These are phyloP conservation scores for Xylona heveae DNA, from an alignment of 495 filamentous ascomycete genomes.

Conservation along the genomic window DNA sequence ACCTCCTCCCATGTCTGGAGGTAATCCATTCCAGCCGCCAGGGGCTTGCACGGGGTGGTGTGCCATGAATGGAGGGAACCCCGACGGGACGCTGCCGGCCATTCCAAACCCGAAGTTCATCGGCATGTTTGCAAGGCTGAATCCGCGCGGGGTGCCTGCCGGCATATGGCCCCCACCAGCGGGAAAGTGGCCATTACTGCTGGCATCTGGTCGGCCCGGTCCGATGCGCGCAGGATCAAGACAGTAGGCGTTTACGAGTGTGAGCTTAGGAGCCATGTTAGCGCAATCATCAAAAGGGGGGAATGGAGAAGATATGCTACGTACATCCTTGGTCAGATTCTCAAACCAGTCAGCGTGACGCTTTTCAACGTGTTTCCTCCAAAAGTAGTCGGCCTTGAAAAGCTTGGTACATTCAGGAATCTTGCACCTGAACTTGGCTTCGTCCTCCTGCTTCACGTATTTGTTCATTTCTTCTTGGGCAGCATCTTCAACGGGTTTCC, in stretches of 20 bases:
- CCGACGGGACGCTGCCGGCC: conserved; percentile 12
- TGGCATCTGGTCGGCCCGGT: conserved; percentile 82
- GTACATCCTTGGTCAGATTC: conserved; percentile 60
- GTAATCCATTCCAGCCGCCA: conserved; percentile 21
- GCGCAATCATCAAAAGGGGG: not conserved
- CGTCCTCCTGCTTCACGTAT: conserved; percentile 89
- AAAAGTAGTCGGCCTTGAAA: conserved; percentile 92
- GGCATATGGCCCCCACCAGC: conserved; percentile 45
- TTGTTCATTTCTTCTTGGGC: conserved; percentile 70
- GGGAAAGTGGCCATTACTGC: conserved; percentile 91
- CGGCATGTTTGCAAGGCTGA: conserved; percentile 61
- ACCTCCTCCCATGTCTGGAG: conserved; percentile 14
- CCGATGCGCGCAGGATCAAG: conserved; percentile 84
- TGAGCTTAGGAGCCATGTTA: conserved; percentile 31
- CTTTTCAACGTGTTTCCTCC: conserved; percentile 96
- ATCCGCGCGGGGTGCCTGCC: conserved; percentile 78
- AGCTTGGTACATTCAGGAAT: conserved; percentile 89
- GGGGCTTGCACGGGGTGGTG: conserved; percentile 21
- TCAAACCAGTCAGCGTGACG: conserved; percentile 80
- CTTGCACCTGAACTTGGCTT: conserved; percentile 89
- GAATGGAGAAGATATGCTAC: conserved; percentile 11
- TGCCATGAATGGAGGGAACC: conserved; percentile 29
- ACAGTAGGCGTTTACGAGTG: conserved; percentile 81
- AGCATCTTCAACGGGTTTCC: conserved; percentile 67
- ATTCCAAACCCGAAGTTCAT: conserved; percentile 11